Percentiles rank a stretch among this genome's conserved stretches.
Conservation (phyloP, 768 basidiomycete species). For the Trametes gibbosa region DNA sequence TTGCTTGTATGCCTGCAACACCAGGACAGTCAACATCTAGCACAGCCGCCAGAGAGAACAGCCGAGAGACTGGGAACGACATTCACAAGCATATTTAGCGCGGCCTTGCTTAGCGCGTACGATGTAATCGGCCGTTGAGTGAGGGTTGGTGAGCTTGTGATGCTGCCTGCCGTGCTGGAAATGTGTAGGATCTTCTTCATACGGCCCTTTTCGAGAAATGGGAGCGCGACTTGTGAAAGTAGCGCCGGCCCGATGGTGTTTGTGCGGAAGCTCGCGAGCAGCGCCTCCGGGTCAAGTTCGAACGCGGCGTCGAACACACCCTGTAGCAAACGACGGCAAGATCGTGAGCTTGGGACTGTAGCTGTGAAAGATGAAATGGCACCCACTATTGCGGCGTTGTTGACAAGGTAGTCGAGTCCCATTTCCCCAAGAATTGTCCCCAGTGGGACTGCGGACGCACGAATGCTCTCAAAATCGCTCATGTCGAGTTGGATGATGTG, state of each 20-base stretch:
- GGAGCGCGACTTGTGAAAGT: constrained; percentile 31
- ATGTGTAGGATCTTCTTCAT: constrained; percentile 21
- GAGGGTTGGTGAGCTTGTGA: background rate
- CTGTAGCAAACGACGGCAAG: background rate
- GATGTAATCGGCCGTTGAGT: background rate
- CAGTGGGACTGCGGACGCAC: constrained; percentile 22
- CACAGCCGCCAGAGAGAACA: background rate
- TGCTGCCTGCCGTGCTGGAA: background rate
- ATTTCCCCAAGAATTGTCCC: constrained; percentile 25
- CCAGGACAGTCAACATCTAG: background rate
- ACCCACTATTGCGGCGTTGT: constrained; percentile 29
- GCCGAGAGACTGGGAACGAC: background rate
- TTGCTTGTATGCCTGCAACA: constrained; percentile 3
- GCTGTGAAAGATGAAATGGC: background rate
- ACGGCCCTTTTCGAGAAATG: constrained; percentile 31
- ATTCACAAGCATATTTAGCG: constrained; percentile 27
- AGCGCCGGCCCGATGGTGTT: constrained; percentile 38
- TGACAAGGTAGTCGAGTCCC: constrained; percentile 39
- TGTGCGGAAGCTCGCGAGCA: constrained; percentile 26
- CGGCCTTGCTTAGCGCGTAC: constrained; percentile 10
- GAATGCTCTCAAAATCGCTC: constrained; percentile 25
- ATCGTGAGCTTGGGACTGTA: background rate
- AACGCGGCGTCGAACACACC: background rate
- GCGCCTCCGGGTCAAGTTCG: constrained; percentile 21
- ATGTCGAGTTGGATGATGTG: constrained; percentile 35